Percentiles rank a stretch among this genome's conserved stretches.
Conservation (phyloP, 345 rosid species). For the Gossypium raimondii region DNA sequence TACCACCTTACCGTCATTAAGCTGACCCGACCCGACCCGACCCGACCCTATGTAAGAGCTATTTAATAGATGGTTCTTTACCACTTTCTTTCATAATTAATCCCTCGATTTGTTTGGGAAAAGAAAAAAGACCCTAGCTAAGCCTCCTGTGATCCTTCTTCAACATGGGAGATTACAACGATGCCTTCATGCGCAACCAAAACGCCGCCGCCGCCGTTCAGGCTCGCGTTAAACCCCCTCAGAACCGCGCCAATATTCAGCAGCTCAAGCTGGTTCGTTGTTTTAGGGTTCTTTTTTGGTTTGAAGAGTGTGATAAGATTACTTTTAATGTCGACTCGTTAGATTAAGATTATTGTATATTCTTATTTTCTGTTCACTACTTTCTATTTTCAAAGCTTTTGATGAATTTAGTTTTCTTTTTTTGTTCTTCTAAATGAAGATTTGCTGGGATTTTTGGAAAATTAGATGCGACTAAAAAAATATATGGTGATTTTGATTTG, state of each 20-base stretch:
- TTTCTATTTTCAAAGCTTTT: neutral
- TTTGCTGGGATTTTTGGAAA: neutral
- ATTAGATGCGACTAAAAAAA: neutral
- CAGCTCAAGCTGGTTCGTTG: constrained; percentile 86
- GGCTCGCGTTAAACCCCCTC: constrained; percentile 69
- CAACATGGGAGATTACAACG: constrained; percentile 14
- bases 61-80: neutral
- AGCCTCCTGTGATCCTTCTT: constrained; percentile 15
- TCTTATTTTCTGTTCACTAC: neutral
- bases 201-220: constrained; percentile 53
- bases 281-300: neutral
- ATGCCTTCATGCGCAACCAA: constrained; percentile 20
- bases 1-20: too few relatives aligned
- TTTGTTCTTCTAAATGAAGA: neutral
- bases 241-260: constrained; percentile 87
- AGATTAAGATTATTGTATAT: neutral
- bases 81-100: neutral
- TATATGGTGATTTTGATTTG: neutral
- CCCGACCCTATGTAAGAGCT: neutral
- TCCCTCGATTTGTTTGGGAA: constrained; percentile 11
- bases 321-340: neutral
- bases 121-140: constrained; percentile 28
- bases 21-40: neutral
- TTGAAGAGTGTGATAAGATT: neutral
- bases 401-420: neutral